Percentiles rank a stretch among this genome's conserved stretches.
Conservation (phyloP, 208 protist species). For the Wallacemonas sp. region DNA sequence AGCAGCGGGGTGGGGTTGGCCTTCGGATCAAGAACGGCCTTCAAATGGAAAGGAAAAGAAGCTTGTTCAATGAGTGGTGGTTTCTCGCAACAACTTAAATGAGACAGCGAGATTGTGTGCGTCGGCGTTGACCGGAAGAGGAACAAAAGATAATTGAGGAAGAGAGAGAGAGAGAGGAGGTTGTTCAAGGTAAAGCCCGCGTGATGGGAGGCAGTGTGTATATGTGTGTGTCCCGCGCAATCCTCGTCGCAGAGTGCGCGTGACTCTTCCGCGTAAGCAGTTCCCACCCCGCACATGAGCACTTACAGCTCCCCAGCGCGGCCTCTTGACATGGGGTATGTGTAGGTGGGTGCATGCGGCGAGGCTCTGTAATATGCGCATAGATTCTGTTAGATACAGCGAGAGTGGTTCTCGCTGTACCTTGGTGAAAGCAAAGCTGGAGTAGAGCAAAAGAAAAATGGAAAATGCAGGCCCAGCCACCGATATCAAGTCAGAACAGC, state of each 20-base stretch:
- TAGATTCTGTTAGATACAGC: too few relatives aligned
- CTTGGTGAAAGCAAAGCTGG: too few relatives aligned
- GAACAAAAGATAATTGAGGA: constrained; percentile 9
- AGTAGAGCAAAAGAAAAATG: not conserved
- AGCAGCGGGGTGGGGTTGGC: not conserved
- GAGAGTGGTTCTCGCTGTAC: too few relatives aligned
- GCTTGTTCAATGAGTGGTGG: too few relatives aligned
- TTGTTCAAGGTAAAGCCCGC: constrained; percentile 1
- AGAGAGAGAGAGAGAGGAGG: constrained; percentile 1
- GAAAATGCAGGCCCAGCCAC: not conserved
- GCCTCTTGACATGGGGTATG: too few relatives aligned
- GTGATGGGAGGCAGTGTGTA: not conserved
- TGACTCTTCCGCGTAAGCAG: too few relatives aligned
- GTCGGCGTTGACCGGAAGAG: too few relatives aligned
- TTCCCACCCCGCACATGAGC: too few relatives aligned
- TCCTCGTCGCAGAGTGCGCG: constrained; percentile 23
- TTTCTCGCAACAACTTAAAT: constrained; percentile 7
- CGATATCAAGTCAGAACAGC: constrained; percentile 2
- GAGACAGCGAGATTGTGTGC: not conserved
- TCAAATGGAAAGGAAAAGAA: constrained; percentile 12
- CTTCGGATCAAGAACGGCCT: too few relatives aligned
- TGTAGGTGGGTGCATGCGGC: too few relatives aligned
- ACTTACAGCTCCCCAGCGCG: too few relatives aligned
- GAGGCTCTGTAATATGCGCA: too few relatives aligned
- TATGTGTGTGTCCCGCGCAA: not conserved